Conservation (phyloP, 2,329 filamentous ascomycete species). For the Calonectria fujianensis region DNA sequence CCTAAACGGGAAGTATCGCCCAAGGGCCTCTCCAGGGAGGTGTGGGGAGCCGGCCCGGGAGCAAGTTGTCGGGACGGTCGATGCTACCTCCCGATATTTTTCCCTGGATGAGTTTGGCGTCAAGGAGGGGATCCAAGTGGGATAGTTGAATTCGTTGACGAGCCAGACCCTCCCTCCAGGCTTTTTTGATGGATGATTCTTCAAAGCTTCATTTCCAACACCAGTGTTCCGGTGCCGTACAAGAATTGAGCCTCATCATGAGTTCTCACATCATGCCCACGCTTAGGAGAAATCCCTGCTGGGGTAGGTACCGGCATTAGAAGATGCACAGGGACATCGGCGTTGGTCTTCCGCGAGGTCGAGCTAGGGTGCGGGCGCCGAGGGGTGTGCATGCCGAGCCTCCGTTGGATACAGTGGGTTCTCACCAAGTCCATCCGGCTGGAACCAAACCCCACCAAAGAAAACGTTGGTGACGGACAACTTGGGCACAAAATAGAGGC, state of each 20-base stretch:
- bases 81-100: conserved; percentile 8
- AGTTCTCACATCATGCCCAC: not conserved
- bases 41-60: conserved; percentile 39
- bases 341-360: conserved; percentile 19
- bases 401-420: conserved; percentile 30
- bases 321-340: conserved; percentile 9
- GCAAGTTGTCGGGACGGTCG: conserved; percentile 24
- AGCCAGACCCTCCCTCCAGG: not conserved
- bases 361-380: not conserved
- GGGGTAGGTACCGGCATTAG: conserved; percentile 18
- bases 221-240: not conserved
- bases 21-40: conserved; percentile 25
- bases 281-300: not conserved
- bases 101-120: not conserved
- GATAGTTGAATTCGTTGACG: not conserved
- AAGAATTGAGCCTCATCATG: not conserved
- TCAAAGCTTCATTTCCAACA: not conserved
- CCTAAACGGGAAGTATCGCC: conserved; percentile 25
- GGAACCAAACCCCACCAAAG: conserved; percentile 14
- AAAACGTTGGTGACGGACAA: not conserved
- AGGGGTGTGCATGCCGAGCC: conserved; percentile 7
- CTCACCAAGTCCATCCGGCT: not conserved
- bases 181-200: not conserved
- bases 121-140: not conserved
- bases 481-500: not conserved